phyloP scores from a whole-genome alignment of 495 filamentous ascomycete species.

The Neurospora hispaniola region DNA sequence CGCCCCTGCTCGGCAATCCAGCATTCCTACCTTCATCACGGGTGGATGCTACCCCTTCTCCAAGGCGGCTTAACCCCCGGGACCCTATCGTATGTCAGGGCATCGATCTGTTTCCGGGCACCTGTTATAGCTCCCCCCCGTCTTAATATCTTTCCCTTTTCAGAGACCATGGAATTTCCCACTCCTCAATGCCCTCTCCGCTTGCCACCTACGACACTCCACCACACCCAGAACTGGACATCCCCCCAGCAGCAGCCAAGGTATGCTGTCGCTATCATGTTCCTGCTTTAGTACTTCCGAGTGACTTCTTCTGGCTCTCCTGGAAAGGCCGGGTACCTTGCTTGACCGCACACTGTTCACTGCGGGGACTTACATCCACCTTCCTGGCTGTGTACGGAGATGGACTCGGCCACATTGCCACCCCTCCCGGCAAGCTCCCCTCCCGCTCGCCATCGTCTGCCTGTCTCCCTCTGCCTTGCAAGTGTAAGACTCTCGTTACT shows the following conservation, averaged over 20 bases:
- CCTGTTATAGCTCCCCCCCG: slow-evolving; percentile 37
- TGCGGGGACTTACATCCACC: slow-evolving; percentile 13
- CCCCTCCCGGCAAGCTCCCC: not conserved
- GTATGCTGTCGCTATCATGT: slow-evolving; percentile 11
- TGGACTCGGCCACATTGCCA: not conserved
- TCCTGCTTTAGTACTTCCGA: slow-evolving; percentile 12
- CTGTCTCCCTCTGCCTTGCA: slow-evolving; percentile 3
- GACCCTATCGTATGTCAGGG: slow-evolving; percentile 34
- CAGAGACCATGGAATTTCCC: slow-evolving; percentile 14
- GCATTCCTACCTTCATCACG: slow-evolving; percentile 10
- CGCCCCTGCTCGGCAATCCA: slow-evolving; percentile 20
- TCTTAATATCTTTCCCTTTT: slow-evolving; percentile 29
- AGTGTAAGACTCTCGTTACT: slow-evolving; percentile 5
- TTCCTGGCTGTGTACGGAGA: not conserved
- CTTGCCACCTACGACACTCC: slow-evolving; percentile 17
- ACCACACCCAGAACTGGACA: slow-evolving; percentile 4
- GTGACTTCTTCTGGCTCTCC: slow-evolving; percentile 10
- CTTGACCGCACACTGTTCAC: slow-evolving; percentile 6
- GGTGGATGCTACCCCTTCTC: slow-evolving; percentile 3
- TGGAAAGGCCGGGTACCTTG: slow-evolving; percentile 7
- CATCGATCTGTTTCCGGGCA: slow-evolving; percentile 27
- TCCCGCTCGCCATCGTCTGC: slow-evolving; percentile 1
- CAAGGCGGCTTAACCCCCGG: slow-evolving; percentile 14
- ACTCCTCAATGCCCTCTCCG: slow-evolving; percentile 15
- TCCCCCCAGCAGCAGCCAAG: not conserved